Conservation (phyloP, 1,139 yeast species). For the Taphrina communis region DNA sequence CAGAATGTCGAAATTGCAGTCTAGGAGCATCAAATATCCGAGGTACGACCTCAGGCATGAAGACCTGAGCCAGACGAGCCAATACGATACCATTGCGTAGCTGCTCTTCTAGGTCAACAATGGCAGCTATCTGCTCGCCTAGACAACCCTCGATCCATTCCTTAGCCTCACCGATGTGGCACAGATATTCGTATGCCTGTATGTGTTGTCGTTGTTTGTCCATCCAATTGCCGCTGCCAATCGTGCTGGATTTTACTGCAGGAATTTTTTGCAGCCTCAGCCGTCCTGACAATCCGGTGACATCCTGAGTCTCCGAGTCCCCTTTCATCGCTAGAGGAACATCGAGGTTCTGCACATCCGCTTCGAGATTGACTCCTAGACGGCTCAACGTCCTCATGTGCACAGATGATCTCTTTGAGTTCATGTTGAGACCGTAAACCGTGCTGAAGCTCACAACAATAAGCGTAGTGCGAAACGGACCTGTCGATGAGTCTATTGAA, state of each 20-base stretch:
- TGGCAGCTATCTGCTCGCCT: conserved; percentile 60
- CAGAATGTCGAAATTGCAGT: conserved; percentile 87
- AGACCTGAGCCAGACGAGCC: conserved; percentile 75
- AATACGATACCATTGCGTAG: conserved; percentile 83
- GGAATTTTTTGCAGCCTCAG: conserved; percentile 45
- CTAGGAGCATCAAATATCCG: conserved; percentile 64
- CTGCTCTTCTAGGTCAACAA: conserved; percentile 64
- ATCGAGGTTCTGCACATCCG: conserved; percentile 46
- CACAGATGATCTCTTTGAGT: conserved; percentile 20
- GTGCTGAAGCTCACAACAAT: too few relatives aligned
- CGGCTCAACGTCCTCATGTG: conserved; percentile 32
- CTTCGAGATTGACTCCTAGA: conserved; percentile 31
- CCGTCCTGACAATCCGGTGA: conserved; percentile 48
- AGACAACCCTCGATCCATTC: conserved; percentile 70
- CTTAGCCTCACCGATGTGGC: conserved; percentile 87
- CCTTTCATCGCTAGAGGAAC: conserved; percentile 51
- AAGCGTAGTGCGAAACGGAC: too few relatives aligned
- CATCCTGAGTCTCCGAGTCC: conserved; percentile 50
- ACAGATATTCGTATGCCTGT: conserved; percentile 79
- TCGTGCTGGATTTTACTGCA: conserved; percentile 9
- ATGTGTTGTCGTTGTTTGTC: conserved; percentile 56
- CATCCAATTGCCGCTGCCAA: conserved; percentile 53
- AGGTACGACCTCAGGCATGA: conserved; percentile 70
- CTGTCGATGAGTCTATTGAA: too few relatives aligned
- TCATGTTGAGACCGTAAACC: conserved; percentile 3